Percentiles rank a stretch among this genome's conserved stretches.
Conservation (phyloP, 805 yeast species). For the Candida tammaniensis region DNA sequence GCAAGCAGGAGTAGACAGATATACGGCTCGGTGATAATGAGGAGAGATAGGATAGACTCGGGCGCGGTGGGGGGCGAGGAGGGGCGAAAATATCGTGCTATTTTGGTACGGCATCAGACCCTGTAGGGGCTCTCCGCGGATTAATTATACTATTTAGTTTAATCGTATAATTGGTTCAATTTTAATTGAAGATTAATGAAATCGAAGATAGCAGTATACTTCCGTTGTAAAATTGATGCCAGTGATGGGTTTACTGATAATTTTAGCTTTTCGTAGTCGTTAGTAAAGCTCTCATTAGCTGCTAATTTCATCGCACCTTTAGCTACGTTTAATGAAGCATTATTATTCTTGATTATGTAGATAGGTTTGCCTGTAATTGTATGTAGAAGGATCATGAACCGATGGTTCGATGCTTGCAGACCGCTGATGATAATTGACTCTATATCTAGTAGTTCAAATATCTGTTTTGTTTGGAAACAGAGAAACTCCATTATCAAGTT, state of each 20-base stretch:
- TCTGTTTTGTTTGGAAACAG: conserved; percentile 47
- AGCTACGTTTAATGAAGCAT: conserved; percentile 11
- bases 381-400: conserved; percentile 28
- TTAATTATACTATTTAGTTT: too few species aligned
- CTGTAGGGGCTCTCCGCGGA: too few species aligned
- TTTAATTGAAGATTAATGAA: conserved; percentile 2
- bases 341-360: conserved; percentile 1
- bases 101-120: too few species aligned
- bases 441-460: conserved; percentile 25
- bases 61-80: too few species aligned
- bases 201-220: too few species aligned
- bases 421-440: conserved; percentile 45
- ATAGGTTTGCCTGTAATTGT: conserved; percentile 6
- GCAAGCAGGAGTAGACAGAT: too few species aligned
- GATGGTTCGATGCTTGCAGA: conserved; percentile 48
- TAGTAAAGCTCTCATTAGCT: neutral
- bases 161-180: conserved; percentile 2
- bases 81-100: too few species aligned
- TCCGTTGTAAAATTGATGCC: too few species aligned
- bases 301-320: conserved; percentile 11
- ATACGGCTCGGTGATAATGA: too few species aligned
- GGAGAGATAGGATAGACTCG: too few species aligned
- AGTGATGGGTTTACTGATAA: neutral
- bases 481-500: conserved; percentile 48
- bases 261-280: neutral